Evolutionary conservation across 495 filamentous ascomycete genomes (phyloP), one percentile per base, ranked within the genome.

Genomic region (Cairneyella variabilis): DNA sequence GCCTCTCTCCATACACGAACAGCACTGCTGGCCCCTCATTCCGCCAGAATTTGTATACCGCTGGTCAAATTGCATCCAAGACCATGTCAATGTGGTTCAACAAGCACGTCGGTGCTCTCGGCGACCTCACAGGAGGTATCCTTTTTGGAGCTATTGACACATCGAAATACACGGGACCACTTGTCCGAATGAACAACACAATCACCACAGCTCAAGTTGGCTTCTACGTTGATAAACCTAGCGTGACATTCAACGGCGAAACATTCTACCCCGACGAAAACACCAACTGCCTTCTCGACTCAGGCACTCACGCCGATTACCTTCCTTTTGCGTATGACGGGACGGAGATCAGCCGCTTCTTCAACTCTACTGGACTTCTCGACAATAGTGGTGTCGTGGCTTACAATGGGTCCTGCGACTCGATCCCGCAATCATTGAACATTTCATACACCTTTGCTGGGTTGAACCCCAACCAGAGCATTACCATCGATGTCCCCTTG

Each of bases 11-110:
- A 12, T 41, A 18, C 25, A 41, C 22, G 26, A 27, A 26, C 14
- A 36, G 9, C 5, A 40, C 36, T 6, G 14, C 22, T 17, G 48
- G 48, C 22, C 48, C 48, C 22, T 41, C 36, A n/a, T 51, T 51
- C 48, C 48, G 48, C 10, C 34, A 51, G 22, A 51, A 51, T 21
- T 36, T 51, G 1, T 41, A 26, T n/a, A 6, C 14, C 16, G 14
- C 48, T 10, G 34, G 34, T 4, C 3, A 12, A 3, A 26, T 51
- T n/a, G 36, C 34, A 9, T 27, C 34, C 10, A 40, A 51, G 18
- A 51, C 48, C 3, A 40, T 51, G 36, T 4, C 41, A 10, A 51
- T 39, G 34, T 51, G 36, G 36, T 51, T 51, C 48, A 28, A 40
- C 36, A 28, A 38, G 20, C 48, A 38, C n/a, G n/a, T 39, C 17